Evolutionary conservation across 163 green algal genomes (phyloP), one percentile per base, ranked within the genome.

Genomic region (Scenedesmus sp.): DNA sequence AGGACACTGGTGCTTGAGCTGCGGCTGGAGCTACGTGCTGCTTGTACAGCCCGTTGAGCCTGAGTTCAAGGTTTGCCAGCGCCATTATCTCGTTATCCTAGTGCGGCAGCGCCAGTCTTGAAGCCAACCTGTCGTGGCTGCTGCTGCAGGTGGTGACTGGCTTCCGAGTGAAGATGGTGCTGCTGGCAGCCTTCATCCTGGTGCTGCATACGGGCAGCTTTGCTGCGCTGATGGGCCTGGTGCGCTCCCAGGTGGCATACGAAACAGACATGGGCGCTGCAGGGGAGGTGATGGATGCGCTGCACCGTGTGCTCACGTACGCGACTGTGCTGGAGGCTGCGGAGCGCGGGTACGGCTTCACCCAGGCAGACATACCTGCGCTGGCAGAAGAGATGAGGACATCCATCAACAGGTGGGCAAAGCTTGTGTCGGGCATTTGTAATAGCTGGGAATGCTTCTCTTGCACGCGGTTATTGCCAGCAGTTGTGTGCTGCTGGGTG

Each of bases 161-260:
- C 73, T 95, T 93, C 90, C 86, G n/a, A 2, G 84, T 77, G 87
- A 89, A 90, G 60, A 84, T 95, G 57, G 60, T 87, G 55, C 18
- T 92, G 26, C 59, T 95, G 74, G 55, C 91, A 2, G 76, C 16
- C 13, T 55, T 9, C 52, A 88, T 95, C 54, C 16, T 95, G 67
- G 16, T 92, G 57, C 64, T 95, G 60, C 94, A 95, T 62, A 57
- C 92, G 1, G 89, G 62, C 8, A 90, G 81, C 74, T 95, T 94
- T 86, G 64, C 87, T 46, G 67, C 90, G 16, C 10, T 95, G 34
- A 82, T 95, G 73, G 89, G 88, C 77, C 86, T 76, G 15, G 73
- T 93, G 12, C 79, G 59, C 70, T 84, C 84, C 46, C 85, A 94
- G 66, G 88, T 81, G 74, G 54, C 26, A 4, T 87, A 87, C 59